Evolutionary conservation across 2,329 filamentous ascomycete species (phyloP).

Genomic region (Xylariaceae sp.): DNA sequence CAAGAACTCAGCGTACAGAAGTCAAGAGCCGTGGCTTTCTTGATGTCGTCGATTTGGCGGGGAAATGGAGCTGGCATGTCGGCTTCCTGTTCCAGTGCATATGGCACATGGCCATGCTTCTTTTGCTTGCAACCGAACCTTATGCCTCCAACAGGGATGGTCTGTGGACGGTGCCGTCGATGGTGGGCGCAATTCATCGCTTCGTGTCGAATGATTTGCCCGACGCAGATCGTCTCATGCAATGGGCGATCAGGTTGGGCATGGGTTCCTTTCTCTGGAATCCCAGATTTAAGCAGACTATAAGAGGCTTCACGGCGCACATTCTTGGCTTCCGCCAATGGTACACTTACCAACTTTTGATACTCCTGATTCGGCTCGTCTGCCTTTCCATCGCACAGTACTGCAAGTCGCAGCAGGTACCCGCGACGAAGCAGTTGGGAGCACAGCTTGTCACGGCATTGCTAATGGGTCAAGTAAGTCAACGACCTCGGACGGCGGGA

Average conservation of each 20-base stretch:
- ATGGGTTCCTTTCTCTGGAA: constrained; percentile 60
- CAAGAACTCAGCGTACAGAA: constrained; percentile 36
- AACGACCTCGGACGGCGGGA: not conserved
- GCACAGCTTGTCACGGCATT: constrained; percentile 49
- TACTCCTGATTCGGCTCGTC: constrained; percentile 47
- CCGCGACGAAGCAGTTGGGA: constrained; percentile 34
- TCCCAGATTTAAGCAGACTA: constrained; percentile 53
- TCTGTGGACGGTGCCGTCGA: constrained; percentile 8
- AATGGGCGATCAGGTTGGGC: constrained; percentile 40
- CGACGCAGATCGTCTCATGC: constrained; percentile 31
- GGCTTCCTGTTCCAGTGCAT: constrained; percentile 28
- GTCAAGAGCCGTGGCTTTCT: constrained; percentile 32
- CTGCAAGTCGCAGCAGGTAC: constrained; percentile 29
- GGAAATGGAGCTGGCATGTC: constrained; percentile 40
- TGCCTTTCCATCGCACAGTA: constrained; percentile 36
- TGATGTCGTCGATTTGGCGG: constrained; percentile 35
- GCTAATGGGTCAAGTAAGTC: constrained; percentile 47
- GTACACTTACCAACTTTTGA: constrained; percentile 57
- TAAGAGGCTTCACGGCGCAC: constrained; percentile 52
- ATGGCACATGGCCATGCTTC: constrained; percentile 40
- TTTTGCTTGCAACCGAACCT: constrained; percentile 14
- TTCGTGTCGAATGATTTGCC: constrained; percentile 30
- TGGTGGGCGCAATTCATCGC: constrained; percentile 11
- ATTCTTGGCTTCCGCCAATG: constrained; percentile 55
- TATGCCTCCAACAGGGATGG: constrained; percentile 9